Evolutionary conservation across 495 filamentous ascomycete genomes (phyloP), one percentile per base, ranked within the genome.

Genomic region (Tuber melanosporum): DNA sequence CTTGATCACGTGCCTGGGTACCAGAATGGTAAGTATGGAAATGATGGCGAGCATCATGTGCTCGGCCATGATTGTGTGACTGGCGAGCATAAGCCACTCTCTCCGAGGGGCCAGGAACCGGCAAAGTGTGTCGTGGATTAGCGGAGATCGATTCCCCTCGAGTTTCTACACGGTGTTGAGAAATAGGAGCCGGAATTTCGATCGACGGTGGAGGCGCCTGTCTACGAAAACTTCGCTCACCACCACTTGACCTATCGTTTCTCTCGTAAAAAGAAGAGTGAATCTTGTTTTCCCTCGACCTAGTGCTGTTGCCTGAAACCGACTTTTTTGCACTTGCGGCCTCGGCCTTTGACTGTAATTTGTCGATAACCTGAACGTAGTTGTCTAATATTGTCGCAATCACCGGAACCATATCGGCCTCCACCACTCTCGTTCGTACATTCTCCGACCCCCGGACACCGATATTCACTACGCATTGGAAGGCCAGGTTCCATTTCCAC

Each of bases 401-500:
- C 75, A 99, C 96, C 17, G 95, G 95, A 1, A 99, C 95, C 92
- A 99, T 97, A 83, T 99, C 95, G 78, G 95, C 95, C 86, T 99
- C 95, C 39, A 99, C 95, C 0, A 99, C 95, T 78, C 95, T 88
- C 70, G 96, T 98, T 72, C 95, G 89, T 73, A 99, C 95, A 76
- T 87, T 89, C 85, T 99, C 95, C 8, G 95, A 97, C 75, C 95
- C 95, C 75, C 95, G 90, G 79, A 99, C 95, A 41, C 95, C 95
- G 83, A 99, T 98, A 84, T 99, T 99, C 83, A 98, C 94, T 45
- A 98, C 94, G 84, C 96, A 98, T 83, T 98, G 95, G 83, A 99
- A 98, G 69, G 95, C 95, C 73, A 99, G 88, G 83, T 97, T 99
- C 95, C 95, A 99, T 87, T 98, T 98, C 96, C 95, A 99, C 92